phyloP scores from a whole-genome alignment of 257 asterid species.

The Nicotiana paniculata region DNA sequence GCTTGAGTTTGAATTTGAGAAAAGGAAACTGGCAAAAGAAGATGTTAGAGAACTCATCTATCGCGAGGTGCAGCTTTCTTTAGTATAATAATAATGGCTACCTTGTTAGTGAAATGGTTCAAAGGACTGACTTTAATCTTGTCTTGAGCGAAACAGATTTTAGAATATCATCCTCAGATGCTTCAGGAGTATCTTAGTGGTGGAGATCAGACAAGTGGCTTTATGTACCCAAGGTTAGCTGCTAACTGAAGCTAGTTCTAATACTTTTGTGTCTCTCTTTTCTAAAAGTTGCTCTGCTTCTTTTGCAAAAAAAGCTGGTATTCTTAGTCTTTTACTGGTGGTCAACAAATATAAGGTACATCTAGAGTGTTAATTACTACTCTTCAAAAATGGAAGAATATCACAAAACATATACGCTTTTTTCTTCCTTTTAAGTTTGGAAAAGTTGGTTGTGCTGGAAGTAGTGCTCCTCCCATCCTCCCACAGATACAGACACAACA shows the following conservation, averaged over 20 bases:
- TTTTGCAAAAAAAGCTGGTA: neutral
- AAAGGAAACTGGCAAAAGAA: constrained; percentile 80
- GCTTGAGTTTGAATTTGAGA: constrained; percentile 93
- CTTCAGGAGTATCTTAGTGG: constrained; percentile 85
- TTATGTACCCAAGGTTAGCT: constrained; percentile 94
- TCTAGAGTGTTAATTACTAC: neutral
- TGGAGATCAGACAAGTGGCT: constrained; percentile 90
- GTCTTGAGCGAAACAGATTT: constrained; percentile 45
- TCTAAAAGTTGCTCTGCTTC: neutral
- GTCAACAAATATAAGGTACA: no score
- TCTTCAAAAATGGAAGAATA: neutral
- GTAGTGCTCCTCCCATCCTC: neutral
- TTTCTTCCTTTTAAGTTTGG: neutral
- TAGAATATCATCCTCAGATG: constrained; percentile 98
- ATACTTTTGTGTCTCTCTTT: neutral
- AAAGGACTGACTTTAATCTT: neutral
- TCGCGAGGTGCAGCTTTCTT: constrained; percentile 31
- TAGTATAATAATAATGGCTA: constrained; percentile 5
- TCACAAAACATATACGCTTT: neutral
- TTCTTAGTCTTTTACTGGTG: neutral
- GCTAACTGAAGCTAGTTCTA: neutral
- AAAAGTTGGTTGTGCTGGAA: neutral
- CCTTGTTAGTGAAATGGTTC: constrained; percentile 1
- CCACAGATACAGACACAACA: neutral
- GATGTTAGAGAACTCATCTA: constrained; percentile 92